A percentile compares a stretch with the other conserved stretches of the same genome.
Evolutionary conservation across 1,139 yeast species (phyloP).

Genomic region (Candida neerlandica): DNA sequence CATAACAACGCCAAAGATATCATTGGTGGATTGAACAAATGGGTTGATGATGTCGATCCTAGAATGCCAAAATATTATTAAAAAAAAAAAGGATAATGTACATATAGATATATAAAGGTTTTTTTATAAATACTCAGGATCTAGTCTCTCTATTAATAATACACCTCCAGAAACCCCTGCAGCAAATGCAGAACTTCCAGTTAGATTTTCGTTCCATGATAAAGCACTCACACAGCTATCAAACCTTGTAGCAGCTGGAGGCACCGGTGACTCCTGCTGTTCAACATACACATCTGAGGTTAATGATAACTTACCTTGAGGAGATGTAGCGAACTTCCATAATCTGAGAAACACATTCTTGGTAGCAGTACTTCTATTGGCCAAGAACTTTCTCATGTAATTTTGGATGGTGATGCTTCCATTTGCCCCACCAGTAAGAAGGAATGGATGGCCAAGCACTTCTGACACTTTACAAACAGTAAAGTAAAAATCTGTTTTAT

Average conservation of each 20-base stretch:
- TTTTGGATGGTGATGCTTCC: constrained; percentile 52
- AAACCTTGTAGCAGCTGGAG: constrained; percentile 50
- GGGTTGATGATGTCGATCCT: constrained; percentile 66
- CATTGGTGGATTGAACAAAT: constrained; percentile 73
- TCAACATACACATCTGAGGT: constrained; percentile 30
- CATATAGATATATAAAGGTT: constrained; percentile 4
- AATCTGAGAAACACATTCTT: constrained; percentile 34
- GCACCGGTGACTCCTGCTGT: constrained; percentile 31
- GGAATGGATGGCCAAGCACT: constrained; percentile 58
- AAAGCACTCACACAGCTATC: constrained; percentile 55
- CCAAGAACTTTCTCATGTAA: constrained; percentile 38
- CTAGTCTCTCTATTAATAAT: constrained; percentile 61
- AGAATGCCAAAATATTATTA: constrained; percentile 66
- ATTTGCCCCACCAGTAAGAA: constrained; percentile 61
- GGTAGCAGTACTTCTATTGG: constrained; percentile 34
- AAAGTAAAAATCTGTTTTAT: constrained; percentile 35
- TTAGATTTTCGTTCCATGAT: constrained; percentile 62
- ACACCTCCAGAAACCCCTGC: constrained; percentile 72
- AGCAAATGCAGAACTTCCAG: constrained; percentile 60
- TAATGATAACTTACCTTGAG: constrained; percentile 18
- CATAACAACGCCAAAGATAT: constrained; percentile 62
- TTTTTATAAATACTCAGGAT: constrained; percentile 21
- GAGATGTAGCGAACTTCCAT: constrained; percentile 33
- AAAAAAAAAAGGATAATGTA: background rate
- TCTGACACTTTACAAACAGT: constrained; percentile 34